Base-by-base conservation (phyloP, 768 basidiomycete genomes). In the Bullera alba region DNA sequence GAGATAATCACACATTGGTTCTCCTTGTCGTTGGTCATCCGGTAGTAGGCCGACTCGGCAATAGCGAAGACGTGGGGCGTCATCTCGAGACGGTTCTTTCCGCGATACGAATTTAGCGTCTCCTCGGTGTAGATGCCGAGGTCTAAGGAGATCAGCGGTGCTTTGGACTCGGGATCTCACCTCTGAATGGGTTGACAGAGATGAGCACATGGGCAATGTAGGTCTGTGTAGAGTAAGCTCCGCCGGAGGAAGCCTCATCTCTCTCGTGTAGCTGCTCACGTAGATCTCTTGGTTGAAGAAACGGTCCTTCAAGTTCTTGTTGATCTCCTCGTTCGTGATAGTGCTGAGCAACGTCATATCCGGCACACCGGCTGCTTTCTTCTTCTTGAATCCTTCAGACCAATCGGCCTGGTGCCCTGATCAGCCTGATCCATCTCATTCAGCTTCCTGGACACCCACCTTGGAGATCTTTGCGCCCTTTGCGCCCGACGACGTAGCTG, bases 1-100 rank as follows among this genome's bases (percentile, higher is more conserved):
- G 92, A 91, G 65, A 99, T 97, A 75, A 99, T 99, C 48, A 99
- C 93, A 71, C 93, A 97, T 76, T 99, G 95, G 67, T 97, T 99
- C 75, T 99, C 93, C 73, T 92, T 86, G 75, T 99, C 95, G 25
- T 91, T 88, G 58, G 90, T 92, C 95, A 99, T 97, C 71, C 92
- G 89, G 77, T 97, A 97, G 77, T 97, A 97, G 8, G 91, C 84
- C 46, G 85, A 81, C 78, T 99, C 95, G 39, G 95, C 95, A 58
- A 99, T 95, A 58, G 85, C 79, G 76, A 93, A 99, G 43, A 99
- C 95, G 76, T 99, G 95, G 1, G 95, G 95, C 8, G 93, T 86
- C 47, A 96, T 88, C 75, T 99, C 95, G 51, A 99, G 83, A 57
- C 95, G 80, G 73, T 99, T 99, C 82, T 97, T 97, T 62, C 91